Evolutionary conservation across 108 stramenopile genomes (phyloP).

Genomic region (Seminavis robusta): DNA sequence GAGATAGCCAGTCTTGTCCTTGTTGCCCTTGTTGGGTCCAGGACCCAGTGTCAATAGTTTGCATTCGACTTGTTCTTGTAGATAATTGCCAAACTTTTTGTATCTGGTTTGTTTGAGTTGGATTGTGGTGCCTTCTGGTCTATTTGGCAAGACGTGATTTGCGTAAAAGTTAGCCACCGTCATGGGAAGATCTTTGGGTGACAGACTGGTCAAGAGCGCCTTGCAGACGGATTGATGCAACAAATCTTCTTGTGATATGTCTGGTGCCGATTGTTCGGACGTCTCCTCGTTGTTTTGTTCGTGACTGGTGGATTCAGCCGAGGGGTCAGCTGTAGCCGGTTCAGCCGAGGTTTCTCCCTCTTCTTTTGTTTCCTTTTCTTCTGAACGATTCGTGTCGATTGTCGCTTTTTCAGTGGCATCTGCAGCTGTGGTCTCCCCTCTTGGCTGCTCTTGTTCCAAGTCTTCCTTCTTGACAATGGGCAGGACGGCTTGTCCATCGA

Average conservation of each 20-base stretch:
- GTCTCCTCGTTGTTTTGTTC: background rate
- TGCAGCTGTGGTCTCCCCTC: too few relatives aligned
- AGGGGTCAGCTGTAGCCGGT: too few relatives aligned
- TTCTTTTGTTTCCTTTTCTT: background rate
- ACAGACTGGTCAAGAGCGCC: conserved; percentile 40
- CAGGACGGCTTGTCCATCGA: conserved; percentile 33
- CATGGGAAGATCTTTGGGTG: conserved; percentile 64
- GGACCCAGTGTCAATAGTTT: conserved; percentile 58
- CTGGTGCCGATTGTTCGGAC: background rate
- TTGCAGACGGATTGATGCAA: conserved; percentile 41
- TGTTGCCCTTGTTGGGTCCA: conserved; percentile 38
- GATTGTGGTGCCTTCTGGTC: conserved; percentile 36
- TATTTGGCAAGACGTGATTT: conserved; percentile 50
- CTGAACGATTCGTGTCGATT: background rate
- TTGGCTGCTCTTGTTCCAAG: too few relatives aligned
- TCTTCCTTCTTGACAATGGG: too few relatives aligned
- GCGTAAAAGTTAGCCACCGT: conserved; percentile 65
- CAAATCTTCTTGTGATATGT: conserved; percentile 24
- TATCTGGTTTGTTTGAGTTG: conserved; percentile 66
- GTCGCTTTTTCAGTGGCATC: background rate
- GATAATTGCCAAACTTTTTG: conserved; percentile 77
- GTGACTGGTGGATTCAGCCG: background rate
- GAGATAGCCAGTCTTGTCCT: conserved; percentile 57
- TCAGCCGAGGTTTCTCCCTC: too few relatives aligned
- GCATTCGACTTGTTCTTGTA: conserved; percentile 44